A percentile compares a stretch with the other conserved stretches of the same genome.
Conservation (phyloP, 164 flowering plant genomes). For the Magnolia changhungtana region DNA sequence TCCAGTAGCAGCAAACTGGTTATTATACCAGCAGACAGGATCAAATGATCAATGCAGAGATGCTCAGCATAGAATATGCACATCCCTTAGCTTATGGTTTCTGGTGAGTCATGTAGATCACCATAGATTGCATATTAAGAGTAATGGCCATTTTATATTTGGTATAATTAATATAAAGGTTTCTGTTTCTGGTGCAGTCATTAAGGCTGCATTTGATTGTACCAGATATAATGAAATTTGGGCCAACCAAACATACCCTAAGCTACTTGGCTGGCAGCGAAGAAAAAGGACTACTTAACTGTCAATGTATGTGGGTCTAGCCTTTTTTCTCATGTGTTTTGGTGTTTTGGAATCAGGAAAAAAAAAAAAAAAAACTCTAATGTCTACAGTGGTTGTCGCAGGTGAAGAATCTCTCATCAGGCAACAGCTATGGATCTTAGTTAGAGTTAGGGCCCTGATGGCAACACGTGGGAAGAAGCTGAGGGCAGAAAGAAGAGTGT, state of each 20-base stretch:
- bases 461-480: not conserved
- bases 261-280: not conserved
- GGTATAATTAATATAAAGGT: too few species aligned
- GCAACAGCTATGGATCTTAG: not conserved
- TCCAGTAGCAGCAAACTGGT: constrained; percentile 47
- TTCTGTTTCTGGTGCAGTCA: not conserved
- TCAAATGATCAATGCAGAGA: constrained; percentile 91
- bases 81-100: constrained; percentile 8
- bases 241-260: not conserved
- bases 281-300: not conserved
- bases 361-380: not conserved
- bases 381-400: not conserved
- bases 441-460: not conserved
- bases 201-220: not conserved
- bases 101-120: constrained; percentile 50
- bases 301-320: not conserved
- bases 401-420: not conserved
- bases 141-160: not conserved
- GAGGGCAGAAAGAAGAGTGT: not conserved
- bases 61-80: constrained; percentile 49
- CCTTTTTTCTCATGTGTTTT: not conserved
- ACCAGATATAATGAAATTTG: too few species aligned
- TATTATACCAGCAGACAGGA: constrained; percentile 53
- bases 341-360: not conserved
- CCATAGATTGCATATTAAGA: constrained; percentile 23